phyloP scores from a whole-genome alignment of 306 rosid genomes.

The Trifolium dubium region DNA sequence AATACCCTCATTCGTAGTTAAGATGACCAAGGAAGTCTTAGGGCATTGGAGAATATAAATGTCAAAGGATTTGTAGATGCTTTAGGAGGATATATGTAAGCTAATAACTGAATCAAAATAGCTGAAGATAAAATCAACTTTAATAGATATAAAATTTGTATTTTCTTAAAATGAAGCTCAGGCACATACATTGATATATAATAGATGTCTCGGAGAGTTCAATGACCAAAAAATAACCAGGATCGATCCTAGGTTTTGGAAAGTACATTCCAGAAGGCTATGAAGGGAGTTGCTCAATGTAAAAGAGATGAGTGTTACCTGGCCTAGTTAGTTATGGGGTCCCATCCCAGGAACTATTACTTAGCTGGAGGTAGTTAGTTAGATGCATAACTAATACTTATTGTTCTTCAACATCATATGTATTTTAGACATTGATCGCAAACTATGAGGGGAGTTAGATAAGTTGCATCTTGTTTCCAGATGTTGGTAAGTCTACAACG shows the following conservation, averaged over 20 bases:
- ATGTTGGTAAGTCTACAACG: conserved; percentile 98
- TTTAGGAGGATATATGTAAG: conserved; percentile 13
- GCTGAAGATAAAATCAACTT: background rate
- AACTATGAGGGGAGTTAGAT: conserved; percentile 3
- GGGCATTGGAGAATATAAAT: background rate
- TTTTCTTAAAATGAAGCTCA: background rate
- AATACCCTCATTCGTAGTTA: conserved; percentile 5
- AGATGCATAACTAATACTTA: background rate
- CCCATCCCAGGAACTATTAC: background rate
- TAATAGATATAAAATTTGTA: background rate
- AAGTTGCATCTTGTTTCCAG: conserved; percentile 49
- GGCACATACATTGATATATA: background rate
- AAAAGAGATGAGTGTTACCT: background rate
- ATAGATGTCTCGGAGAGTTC: background rate
- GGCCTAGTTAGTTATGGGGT: conserved; percentile 2
- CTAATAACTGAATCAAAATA: conserved; percentile 16
- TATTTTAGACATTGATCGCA: conserved; percentile 13
- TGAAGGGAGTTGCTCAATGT: background rate
- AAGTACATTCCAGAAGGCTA: background rate
- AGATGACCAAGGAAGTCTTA: background rate
- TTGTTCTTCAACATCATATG: background rate
- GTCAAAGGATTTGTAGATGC: background rate
- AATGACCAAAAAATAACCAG: conserved; percentile 3
- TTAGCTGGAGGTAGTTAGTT: background rate
- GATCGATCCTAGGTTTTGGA: background rate